Conservation (phyloP, 1,139 yeast genomes). For the Yamadazyma mexicana region DNA sequence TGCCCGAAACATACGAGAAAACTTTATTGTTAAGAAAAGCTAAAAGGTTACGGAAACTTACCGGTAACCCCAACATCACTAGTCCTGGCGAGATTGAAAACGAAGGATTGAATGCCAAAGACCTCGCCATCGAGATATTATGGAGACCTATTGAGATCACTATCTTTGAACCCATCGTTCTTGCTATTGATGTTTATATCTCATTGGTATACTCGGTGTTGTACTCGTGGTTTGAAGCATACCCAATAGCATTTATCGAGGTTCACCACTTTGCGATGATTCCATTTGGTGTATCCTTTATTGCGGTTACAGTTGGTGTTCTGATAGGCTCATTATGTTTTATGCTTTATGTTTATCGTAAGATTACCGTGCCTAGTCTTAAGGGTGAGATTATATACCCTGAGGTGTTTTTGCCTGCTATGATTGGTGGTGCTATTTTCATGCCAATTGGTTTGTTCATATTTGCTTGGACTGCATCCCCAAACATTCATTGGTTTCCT, state of each 20-base stretch:
- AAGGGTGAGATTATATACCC: conserved; percentile 48
- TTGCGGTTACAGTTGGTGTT: conserved; percentile 24
- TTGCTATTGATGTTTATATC: conserved; percentile 29
- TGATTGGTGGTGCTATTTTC: conserved; percentile 32
- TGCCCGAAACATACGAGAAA: conserved; percentile 54
- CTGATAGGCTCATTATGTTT: conserved; percentile 23
- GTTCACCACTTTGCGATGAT: conserved; percentile 28
- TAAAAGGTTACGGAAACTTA: conserved; percentile 40
- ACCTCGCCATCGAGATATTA: conserved; percentile 23
- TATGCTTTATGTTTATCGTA: conserved; percentile 17
- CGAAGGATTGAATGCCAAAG: conserved; percentile 26
- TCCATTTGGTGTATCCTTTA: conserved; percentile 24
- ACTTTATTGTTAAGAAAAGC: conserved; percentile 51
- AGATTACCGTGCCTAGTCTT: conserved; percentile 26
- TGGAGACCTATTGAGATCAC: conserved; percentile 35
- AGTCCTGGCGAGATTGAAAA: conserved; percentile 43
- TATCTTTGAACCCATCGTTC: conserved; percentile 33
- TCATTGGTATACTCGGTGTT: conserved; percentile 30
- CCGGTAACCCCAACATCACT: conserved; percentile 42
- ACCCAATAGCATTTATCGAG: conserved; percentile 28
- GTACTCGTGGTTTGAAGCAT: conserved; percentile 36
- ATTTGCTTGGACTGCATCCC: conserved; percentile 32
- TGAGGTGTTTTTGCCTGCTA: conserved; percentile 58
- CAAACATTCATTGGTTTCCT: conserved; percentile 32
- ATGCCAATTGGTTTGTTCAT: conserved; percentile 34